Percentiles rank a stretch among this genome's conserved stretches.
Conservation (phyloP, 305 asterid genomes). For the Rubia occidens region DNA sequence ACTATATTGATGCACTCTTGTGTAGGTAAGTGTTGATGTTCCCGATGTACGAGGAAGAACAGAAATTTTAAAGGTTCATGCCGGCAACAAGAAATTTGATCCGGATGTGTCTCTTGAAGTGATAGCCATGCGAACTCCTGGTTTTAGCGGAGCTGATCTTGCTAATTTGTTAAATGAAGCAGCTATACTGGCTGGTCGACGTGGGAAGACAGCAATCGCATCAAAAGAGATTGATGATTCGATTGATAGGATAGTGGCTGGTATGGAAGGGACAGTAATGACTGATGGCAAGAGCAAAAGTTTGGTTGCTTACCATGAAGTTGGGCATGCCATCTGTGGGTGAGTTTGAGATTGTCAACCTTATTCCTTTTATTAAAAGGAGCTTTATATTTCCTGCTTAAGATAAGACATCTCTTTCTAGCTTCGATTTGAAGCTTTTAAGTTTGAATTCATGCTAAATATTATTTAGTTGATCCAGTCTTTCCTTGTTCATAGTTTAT, state of each 20-base stretch:
- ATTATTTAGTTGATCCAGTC: neutral
- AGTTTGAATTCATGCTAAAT: neutral
- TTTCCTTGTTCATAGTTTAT: conserved; percentile 3
- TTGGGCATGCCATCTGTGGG: conserved; percentile 97
- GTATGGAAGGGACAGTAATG: conserved; percentile 94
- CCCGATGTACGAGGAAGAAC: conserved; percentile 93
- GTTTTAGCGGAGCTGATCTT: conserved; percentile 91
- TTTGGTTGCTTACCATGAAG: conserved; percentile 92
- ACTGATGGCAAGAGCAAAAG: conserved; percentile 98
- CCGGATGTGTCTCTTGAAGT: conserved; percentile 84
- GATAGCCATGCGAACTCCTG: conserved; percentile 94
- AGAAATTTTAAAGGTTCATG: conserved; percentile 82
- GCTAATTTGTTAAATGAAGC: conserved; percentile 92
- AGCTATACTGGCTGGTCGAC: conserved; percentile 82
- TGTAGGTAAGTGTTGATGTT: conserved; percentile 79
- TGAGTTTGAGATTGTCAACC: conserved; percentile 25
- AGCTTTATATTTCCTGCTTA: conserved; percentile 2
- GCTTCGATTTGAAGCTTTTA: neutral
- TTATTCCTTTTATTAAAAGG: neutral
- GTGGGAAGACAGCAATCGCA: conserved; percentile 68
- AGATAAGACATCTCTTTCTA: neutral
- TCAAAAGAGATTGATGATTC: conserved; percentile 91
- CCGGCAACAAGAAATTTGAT: conserved; percentile 68
- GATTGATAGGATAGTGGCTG: conserved; percentile 87
- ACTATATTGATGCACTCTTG: conserved; percentile 13